Base-by-base conservation (phyloP, 2,329 filamentous ascomycete genomes). In the Stachybotrys chartarum region DNA sequence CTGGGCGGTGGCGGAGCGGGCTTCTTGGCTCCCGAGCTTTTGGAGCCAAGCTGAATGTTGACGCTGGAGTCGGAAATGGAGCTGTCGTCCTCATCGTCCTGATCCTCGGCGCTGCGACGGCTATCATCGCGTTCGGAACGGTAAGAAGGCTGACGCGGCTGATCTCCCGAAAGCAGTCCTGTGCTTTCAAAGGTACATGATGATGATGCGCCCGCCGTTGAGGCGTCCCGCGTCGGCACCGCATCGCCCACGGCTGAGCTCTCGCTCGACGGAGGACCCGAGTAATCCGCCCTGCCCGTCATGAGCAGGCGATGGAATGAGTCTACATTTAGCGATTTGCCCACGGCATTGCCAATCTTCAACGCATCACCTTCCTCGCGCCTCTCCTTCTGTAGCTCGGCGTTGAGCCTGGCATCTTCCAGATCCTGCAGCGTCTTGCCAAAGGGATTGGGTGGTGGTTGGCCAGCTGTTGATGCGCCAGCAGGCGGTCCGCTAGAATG, bases 251-350 rank as follows among this genome's bases (percentile, higher is more conserved):
- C 45, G 45, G 17, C 16, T 8, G 45, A 47, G 45, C 45, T 47
- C 7, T 47, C 45, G 16, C 10, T 47, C 6, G 45, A 47, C 11
- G 52, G 39, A 5, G 53, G 17, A 3, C 46, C 35, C 31, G 56
- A 59, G 46, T 59, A 57, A 47, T 72, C 79, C 42, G 81, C 67
- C 63, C 84, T 82, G 18, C 90, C 90, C 0, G 88, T 94, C 73
- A 94, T 77, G 51, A 94, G 78, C 58, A 94, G 72, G 57, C 86
- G 80, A 65, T 85, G 86, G 72, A 94, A 94, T 7, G 88, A 85
- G 65, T 90, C 84, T 1, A 93, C 90, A 65, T 94, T 88, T 59
- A 93, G 71, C 0, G 83, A 78, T 17, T 68, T 72, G 60, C 73
- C 77, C 17, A 60, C 61, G 2, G 66, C 60, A 47, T 68, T 65